Base-by-base conservation (phyloP, 768 basidiomycete species). In the Hygrophorus pudorinus region DNA sequence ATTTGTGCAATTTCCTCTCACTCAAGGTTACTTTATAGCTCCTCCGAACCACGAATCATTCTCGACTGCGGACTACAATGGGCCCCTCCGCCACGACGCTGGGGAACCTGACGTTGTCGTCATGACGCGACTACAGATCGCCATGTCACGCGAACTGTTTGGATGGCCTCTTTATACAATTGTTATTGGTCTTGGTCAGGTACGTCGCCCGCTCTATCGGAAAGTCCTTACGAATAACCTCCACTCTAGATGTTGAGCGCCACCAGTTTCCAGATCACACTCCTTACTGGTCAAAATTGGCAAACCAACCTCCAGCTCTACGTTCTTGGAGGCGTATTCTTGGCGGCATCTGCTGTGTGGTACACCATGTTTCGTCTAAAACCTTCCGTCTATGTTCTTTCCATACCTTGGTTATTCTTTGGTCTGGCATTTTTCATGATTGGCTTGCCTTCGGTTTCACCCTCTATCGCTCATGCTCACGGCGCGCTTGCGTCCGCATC, bases 151-250 rank as follows among this genome's bases (percentile, higher is more conserved):
- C 35, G 79, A 88, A 59, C 59, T 92, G 38, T 75, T 65, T 33
- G 84, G 85, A 29, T 96, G 92, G 92, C 92, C 92, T 0, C 59
- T 96, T 49, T 96, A 96, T 62, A 85, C 88, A 33, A 85, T 93
- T 54, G 68, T 93, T 55, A 85, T 94, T 48, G 90, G 81, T 21
- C 51, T 85, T 24, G 91, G 91, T 28, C 91, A 88, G 70, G 76
- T 78, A 38, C 37, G 73, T 53, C 34, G 21, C 41, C 50, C 45
- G 17, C 12, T 29, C 44, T 16, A 33, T 18, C 34, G 9, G 18
- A 28, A 27, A 9, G 20, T 10, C 30, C 46, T 51, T 20, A 47
- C 48, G 45, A 34, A 56, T 47, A 42, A 37, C 24, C 35, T 27
- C 29, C 27, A 11, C 44, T 38, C 6, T 52, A 84, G 76, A 89